Evolutionary conservation across 352 stramenopile species (phyloP).

Genomic region (Phytopythium boreale): DNA sequence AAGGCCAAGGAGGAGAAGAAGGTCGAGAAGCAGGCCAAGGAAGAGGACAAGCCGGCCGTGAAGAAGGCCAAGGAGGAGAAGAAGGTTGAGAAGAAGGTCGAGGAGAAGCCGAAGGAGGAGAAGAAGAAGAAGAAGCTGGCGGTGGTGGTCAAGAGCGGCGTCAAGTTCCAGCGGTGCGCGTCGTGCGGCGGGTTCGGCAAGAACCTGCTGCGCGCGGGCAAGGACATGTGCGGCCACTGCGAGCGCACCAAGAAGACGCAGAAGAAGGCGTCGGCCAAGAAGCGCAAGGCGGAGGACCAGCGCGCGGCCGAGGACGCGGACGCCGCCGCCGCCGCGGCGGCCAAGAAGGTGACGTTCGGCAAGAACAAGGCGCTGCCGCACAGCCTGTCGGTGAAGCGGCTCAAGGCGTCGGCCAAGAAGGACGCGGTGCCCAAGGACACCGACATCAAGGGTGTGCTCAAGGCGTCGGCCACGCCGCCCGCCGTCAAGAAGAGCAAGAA

Average conservation of each 20-base stretch:
- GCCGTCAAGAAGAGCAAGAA: constrained; percentile 41
- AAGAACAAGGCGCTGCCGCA: constrained; percentile 82
- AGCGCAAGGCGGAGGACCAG: constrained; percentile 51
- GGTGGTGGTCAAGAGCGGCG: constrained; percentile 53
- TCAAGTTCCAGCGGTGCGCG: constrained; percentile 72
- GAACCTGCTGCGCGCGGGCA: constrained; percentile 56
- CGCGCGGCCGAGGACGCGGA: constrained; percentile 25
- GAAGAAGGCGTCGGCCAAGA: constrained; percentile 68
- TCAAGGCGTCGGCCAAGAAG: constrained; percentile 75
- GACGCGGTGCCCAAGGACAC: constrained; percentile 44
- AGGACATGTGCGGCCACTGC: constrained; percentile 71
- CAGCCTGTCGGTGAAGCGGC: constrained; percentile 77
- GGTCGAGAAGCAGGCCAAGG: constrained; percentile 13
- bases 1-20: constrained; percentile 36
- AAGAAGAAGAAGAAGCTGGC: constrained; percentile 24
- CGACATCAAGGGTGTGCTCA: constrained; percentile 75
- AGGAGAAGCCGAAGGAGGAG: constrained; percentile 7
- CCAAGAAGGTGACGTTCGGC: constrained; percentile 85
- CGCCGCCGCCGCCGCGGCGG: constrained; percentile 22
- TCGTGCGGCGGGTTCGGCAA: constrained; percentile 74
- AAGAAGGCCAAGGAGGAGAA: constrained; percentile 14
- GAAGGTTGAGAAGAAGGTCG: constrained; percentile 3
- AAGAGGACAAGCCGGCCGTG: constrained; percentile 11
- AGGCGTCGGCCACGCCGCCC: constrained; percentile 29
- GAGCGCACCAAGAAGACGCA: constrained; percentile 53